These are phyloP conservation scores for Mallotus japonicus DNA, from an alignment of 441 rosid species.

Conservation along the genomic window DNA sequence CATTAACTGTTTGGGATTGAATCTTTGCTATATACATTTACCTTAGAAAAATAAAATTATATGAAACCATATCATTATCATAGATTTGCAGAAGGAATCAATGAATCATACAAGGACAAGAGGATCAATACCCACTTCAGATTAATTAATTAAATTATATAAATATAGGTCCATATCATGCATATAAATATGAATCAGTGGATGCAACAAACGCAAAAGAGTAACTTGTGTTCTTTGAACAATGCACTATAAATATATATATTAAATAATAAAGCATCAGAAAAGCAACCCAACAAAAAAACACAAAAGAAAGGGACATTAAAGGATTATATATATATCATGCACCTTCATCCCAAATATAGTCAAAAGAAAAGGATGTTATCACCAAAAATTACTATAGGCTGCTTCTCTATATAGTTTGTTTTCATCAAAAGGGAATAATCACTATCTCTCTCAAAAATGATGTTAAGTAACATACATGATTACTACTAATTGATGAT, in stretches of 20 bases:
- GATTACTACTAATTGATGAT: too few relatives aligned
- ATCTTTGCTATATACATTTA: too few relatives aligned
- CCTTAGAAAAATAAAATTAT: too few relatives aligned
- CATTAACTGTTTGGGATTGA: too few relatives aligned
- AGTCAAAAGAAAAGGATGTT: conserved; percentile 7
- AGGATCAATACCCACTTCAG: neutral
- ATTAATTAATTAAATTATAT: too few relatives aligned
- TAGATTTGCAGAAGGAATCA: neutral
- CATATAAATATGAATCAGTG: neutral
- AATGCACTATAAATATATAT: neutral
- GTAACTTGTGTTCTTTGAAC: neutral
- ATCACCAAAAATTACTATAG: neutral
- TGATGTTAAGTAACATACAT: too few relatives aligned
- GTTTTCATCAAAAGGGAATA: too few relatives aligned
- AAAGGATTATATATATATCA: neutral
- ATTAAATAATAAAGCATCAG: neutral
- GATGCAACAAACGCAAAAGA: neutral
- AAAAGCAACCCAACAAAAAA: neutral
- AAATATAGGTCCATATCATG: too few relatives aligned
- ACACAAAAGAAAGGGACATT: neutral
- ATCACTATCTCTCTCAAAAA: neutral
- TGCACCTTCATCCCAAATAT: neutral
- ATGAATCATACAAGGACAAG: neutral
- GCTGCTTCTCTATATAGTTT: neutral
- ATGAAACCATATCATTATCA: too few relatives aligned